phyloP scores from a whole-genome alignment of 2,329 filamentous ascomycete genomes.

The Ophiocordyceps robertsii region DNA sequence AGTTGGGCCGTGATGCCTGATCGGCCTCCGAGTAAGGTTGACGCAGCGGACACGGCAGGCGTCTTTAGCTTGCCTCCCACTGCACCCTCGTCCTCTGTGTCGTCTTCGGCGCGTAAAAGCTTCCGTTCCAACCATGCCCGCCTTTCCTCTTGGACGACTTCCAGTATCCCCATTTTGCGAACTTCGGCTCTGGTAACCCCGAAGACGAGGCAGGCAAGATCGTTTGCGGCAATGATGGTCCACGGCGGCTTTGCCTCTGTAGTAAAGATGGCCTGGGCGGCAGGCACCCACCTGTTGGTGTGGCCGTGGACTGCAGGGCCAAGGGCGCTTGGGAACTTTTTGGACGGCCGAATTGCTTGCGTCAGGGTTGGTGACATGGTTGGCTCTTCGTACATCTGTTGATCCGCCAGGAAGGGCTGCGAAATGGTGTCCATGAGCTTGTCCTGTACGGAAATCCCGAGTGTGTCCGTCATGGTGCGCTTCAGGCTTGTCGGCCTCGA shows the following conservation, averaged over 20 bases:
- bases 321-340: slow-evolving; percentile 31
- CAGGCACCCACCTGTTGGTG: slow-evolving; percentile 78
- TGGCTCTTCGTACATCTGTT: slow-evolving; percentile 21
- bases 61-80: slow-evolving; percentile 20
- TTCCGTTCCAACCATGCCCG: slow-evolving; percentile 83
- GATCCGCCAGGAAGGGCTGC: slow-evolving; percentile 55
- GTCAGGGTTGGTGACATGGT: slow-evolving; percentile 28
- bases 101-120: slow-evolving; percentile 41
- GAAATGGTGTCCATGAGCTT: slow-evolving; percentile 77
- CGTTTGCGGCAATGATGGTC: slow-evolving; percentile 94
- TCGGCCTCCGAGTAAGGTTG: slow-evolving; percentile 52
- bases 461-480: slow-evolving; percentile 77
- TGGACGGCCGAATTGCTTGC: slow-evolving; percentile 24
- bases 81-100: slow-evolving; percentile 15
- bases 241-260: slow-evolving; percentile 84
- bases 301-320: slow-evolving; percentile 66
- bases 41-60: slow-evolving; percentile 27
- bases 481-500: slow-evolving; percentile 58
- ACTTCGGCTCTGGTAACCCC: slow-evolving; percentile 97
- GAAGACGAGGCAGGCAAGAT: slow-evolving; percentile 93
- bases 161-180: slow-evolving; percentile 84
- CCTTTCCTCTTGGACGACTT: slow-evolving; percentile 84
- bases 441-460: slow-evolving; percentile 60
- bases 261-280: slow-evolving; percentile 92
- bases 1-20: slow-evolving; percentile 75